Conservation (phyloP, 208 protist genomes). For the Entamoeba invadens region DNA sequence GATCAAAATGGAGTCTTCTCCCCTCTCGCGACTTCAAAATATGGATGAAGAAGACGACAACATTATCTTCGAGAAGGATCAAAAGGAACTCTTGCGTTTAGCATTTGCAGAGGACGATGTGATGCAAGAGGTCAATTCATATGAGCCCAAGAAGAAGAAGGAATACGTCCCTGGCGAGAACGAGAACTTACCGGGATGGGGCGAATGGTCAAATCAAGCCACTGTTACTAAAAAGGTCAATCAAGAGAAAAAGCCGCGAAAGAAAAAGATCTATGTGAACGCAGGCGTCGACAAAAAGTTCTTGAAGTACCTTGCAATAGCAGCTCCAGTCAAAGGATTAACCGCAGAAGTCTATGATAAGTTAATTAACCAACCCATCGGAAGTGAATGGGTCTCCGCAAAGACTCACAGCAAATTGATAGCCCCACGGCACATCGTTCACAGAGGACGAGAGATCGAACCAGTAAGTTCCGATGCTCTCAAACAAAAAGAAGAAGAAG, state of each 20-base stretch:
- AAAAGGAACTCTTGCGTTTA: neutral
- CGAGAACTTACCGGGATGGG: neutral
- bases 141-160: neutral
- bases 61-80: neutral
- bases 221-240: neutral
- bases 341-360: neutral
- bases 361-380: neutral
- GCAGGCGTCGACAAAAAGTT: neutral
- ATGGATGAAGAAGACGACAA: neutral
- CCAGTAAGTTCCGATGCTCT: too few species aligned
- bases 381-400: neutral
- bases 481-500: too few species aligned
- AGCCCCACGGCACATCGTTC: neutral
- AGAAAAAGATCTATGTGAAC: neutral
- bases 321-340: neutral
- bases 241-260: neutral
- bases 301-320: neutral
- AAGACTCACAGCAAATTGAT: neutral
- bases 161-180: neutral
- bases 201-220: neutral
- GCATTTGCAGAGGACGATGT: neutral
- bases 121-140: neutral
- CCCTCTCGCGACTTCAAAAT: too few species aligned
- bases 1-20: too few species aligned
- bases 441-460: neutral